Evolutionary conservation across 202 grass and related monocot genomes (phyloP).

Genomic region (Hordeum pubiflorum): DNA sequence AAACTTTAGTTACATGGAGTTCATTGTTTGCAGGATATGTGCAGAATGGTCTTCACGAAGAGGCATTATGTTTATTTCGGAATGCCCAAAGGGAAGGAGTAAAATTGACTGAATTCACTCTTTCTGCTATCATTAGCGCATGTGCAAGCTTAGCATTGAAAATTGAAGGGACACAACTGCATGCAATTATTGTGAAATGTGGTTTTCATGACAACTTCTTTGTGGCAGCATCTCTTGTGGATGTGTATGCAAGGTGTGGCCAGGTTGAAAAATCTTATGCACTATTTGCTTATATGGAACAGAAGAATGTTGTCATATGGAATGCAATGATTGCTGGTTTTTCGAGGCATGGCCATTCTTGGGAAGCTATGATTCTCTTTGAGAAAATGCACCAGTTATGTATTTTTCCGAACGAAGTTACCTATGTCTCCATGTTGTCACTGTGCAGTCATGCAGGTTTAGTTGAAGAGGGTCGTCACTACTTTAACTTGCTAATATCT

Average conservation of each 20-base stretch:
- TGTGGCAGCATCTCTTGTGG: constrained; percentile 49
- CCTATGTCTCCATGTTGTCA: constrained; percentile 43
- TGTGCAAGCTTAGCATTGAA: constrained; percentile 48
- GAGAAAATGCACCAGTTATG: constrained; percentile 50
- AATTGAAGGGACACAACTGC: constrained; percentile 51
- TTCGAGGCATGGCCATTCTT: constrained; percentile 48
- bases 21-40: constrained; percentile 52
- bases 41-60: constrained; percentile 56
- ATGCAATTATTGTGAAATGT: constrained; percentile 33
- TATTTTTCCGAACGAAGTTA: constrained; percentile 47
- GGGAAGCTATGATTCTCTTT: constrained; percentile 55
- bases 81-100: constrained; percentile 32
- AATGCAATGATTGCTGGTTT: constrained; percentile 59
- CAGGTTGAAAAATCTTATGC: constrained; percentile 38
- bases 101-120: constrained; percentile 50
- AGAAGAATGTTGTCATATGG: constrained; percentile 53
- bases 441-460: constrained; percentile 53
- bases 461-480: constrained; percentile 46
- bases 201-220: constrained; percentile 46
- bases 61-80: constrained; percentile 39
- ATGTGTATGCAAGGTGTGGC: constrained; percentile 62
- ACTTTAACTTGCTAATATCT: constrained; percentile 45
- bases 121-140: constrained; percentile 50
- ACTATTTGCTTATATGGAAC: constrained; percentile 40
- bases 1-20: constrained; percentile 66